Base-by-base conservation (phyloP, 2,329 filamentous ascomycete species). In the Aureobasidium sp. region DNA sequence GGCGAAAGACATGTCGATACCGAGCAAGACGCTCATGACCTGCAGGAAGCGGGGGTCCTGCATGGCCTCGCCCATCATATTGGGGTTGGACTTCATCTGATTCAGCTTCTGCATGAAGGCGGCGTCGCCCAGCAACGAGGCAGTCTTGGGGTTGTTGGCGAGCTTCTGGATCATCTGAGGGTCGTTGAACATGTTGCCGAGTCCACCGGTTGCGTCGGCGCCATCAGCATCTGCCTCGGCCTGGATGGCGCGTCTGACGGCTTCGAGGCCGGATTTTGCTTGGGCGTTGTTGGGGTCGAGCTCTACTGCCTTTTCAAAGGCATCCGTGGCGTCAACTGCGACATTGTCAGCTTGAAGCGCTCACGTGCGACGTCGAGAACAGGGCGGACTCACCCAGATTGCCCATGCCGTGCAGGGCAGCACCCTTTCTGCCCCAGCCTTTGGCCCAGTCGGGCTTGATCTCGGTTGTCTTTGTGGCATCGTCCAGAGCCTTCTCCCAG, bases 391-490 rank as follows among this genome's bases (percentile, higher is more conserved):
- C 79, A 84, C 82, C 70, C 25, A 97, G 82, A 73, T 99, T 91
- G 57, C 92, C 90, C 64, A 87, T 80, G 49, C 94, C 94, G 75
- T 96, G 94, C 37, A 92, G 82, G 62, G 94, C 94, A 66, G 91
- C 88, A 67, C 93, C 94, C 76, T 97, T 97, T 64, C 94, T 87
- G 63, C 89, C 88, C 88, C 91, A 97, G 67, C 94, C 94, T 79
- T 97, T 97, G 64, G 91, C 87, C 94, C 94, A 99, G 81, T 97
- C 94, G 14, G 93, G 89, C 82, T 99, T 97, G 75, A 99, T 81
- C 77, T 96, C 85, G 61, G 89, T 95, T 3, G 91, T 94, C 83
- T 97, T 97, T 73, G 87, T 87, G 63, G 94, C 94, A 81, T 99
- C 94, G 66, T 88, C 82, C 29, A 97, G 80, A 22, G 94, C 94